Percentiles rank a stretch among this genome's conserved stretches.
These are phyloP conservation scores for Galerina sulciceps DNA, from an alignment of 768 basidiomycete species.

Conservation along the genomic window DNA sequence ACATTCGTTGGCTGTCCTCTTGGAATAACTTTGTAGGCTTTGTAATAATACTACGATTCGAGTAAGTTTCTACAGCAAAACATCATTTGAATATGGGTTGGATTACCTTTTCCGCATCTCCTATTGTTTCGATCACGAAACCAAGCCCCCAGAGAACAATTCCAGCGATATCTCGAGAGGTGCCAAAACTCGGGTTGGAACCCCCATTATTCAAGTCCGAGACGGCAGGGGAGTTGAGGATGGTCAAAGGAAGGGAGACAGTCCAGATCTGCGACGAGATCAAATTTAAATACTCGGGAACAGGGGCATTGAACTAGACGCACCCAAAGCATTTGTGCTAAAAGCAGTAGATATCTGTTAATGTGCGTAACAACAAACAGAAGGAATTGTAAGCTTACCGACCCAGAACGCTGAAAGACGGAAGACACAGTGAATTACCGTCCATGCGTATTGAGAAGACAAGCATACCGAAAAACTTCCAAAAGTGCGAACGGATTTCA, in stretches of 20 bases:
- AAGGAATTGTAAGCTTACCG: constrained; percentile 30
- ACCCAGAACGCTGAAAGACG: constrained; percentile 53
- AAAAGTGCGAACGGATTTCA: constrained; percentile 65
- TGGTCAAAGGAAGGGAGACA: constrained; percentile 64
- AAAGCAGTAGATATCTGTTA: neutral
- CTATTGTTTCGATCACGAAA: constrained; percentile 56
- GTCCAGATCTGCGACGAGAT: constrained; percentile 49
- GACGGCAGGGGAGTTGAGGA: constrained; percentile 71
- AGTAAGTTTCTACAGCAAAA: constrained; percentile 2
- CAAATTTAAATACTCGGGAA: neutral
- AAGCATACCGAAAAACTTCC: constrained; percentile 59
- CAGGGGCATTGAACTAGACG: constrained; percentile 8
- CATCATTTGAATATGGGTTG: neutral
- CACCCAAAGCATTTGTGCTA: constrained; percentile 67
- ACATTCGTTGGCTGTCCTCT: constrained; percentile 55
- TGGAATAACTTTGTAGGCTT: constrained; percentile 47
- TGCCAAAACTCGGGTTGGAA: constrained; percentile 62
- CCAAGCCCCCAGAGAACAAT: constrained; percentile 65
- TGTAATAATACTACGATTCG: constrained; percentile 50
- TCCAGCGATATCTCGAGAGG: constrained; percentile 64
- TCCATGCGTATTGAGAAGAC: neutral
- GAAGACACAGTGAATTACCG: neutral
- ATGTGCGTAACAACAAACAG: neutral
- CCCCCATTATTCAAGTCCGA: constrained; percentile 48
- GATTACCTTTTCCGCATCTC: constrained; percentile 61